A percentile compares a stretch with the other conserved stretches of the same genome.
phyloP scores from a whole-genome alignment of 2,329 filamentous ascomycete species.

The Colletotrichum endophyticum region DNA sequence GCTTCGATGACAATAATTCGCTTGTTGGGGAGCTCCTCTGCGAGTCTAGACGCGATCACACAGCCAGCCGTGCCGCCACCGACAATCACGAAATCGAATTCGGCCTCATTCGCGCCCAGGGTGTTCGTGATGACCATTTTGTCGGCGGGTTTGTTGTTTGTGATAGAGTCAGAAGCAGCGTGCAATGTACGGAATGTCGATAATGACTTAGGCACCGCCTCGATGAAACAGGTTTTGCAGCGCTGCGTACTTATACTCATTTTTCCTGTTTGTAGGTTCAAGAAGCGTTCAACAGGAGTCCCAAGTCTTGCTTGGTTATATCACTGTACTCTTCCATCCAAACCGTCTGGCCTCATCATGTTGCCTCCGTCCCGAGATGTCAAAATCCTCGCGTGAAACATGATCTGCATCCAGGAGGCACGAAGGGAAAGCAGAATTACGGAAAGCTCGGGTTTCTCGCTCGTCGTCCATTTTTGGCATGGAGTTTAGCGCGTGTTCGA shows the following conservation, averaged over 20 bases:
- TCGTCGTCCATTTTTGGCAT: not conserved
- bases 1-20: not conserved
- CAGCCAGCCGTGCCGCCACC: not conserved
- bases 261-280: not conserved
- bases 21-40: not conserved
- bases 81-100: not conserved
- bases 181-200: not conserved
- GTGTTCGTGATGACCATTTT: not conserved
- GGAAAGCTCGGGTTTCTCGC: not conserved
- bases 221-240: rapidly evolving
- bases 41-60: not conserved
- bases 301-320: not conserved
- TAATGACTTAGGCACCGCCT: rapidly evolving
- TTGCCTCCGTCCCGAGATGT: not conserved
- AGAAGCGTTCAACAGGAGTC: not conserved
- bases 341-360: not conserved
- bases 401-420: not conserved
- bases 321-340: not conserved
- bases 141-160: not conserved
- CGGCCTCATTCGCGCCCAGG: not conserved
- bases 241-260: not conserved
- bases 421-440: rapidly evolving
- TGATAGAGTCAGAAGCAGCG: not conserved
- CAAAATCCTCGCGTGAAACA: rapidly evolving
- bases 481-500: not conserved